Base-by-base conservation (phyloP, 441 rosid genomes). In the Pelargonium australe region DNA sequence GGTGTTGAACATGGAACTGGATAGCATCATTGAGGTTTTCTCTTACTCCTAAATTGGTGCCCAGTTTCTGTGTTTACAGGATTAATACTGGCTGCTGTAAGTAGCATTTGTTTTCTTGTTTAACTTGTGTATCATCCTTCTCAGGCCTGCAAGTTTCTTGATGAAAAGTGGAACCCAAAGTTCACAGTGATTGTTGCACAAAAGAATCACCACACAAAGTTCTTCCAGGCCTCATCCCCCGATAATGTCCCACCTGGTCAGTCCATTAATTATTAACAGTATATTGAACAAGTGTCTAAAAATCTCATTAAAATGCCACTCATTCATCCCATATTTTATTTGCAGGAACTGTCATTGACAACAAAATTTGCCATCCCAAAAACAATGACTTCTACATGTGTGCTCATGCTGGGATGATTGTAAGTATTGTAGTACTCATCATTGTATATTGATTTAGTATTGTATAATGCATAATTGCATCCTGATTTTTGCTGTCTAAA, bases 361-460 rank as follows among this genome's bases (percentile, higher is more conserved):
- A 78, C 79, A 85, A 69, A 79, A 72, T 95, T 23, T 92, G 99
- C 62, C 96, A 91, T 76, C 96, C 96, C 0, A 80, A 75, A 74
- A 87, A 83, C 83, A 80, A 90, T 72, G 99, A 91, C 67, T 94
- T 94, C 81, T 94, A 88, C 67, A 91, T 91, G 5, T 91, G 97
- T 77, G 96, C 96, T 0, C 97, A 94, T 74, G 99, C 96, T 0
- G 99, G 99, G 64, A 90, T 90, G 97, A 94, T 90, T 66, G 97
- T 91, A 79, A 87, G 97, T 89, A n/a, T 45, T 3, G 37, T 34
- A 34, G 2, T 34, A 3, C 37, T 34, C 37, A 34, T 34, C 37
- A 34, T 34, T 34, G 4, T 34, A 34, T 34, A 34, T 34, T 4
- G 37, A 34, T 34, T 34, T 34, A 34, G 37, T 34, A 34, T 34